These are phyloP conservation scores for Tetratostichococcus sp. DNA, from an alignment of 139 green algal genomes.

Conservation along the genomic window DNA sequence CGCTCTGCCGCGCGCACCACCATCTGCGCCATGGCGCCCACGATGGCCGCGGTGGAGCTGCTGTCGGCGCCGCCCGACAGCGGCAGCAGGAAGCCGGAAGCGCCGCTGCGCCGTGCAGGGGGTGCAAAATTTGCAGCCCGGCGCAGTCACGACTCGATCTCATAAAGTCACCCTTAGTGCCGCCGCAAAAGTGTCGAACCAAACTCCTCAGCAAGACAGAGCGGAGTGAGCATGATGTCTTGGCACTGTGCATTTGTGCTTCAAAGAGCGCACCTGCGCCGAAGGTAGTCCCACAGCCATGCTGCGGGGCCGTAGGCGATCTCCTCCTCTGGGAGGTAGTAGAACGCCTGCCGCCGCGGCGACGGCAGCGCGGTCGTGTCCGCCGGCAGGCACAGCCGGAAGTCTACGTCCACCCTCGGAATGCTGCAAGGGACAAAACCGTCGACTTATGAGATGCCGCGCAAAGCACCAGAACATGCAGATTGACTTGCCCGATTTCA, in stretches of 20 bases:
- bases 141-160: no score
- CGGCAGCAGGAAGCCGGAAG: constrained; percentile 86
- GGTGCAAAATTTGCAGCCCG: no score
- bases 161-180: no score
- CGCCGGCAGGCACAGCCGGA: constrained; percentile 33
- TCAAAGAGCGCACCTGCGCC: no score
- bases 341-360: constrained; percentile 5
- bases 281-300: constrained; percentile 98
- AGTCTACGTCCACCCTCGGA: constrained; percentile 47
- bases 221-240: neutral
- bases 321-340: constrained; percentile 79
- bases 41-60: constrained; percentile 81
- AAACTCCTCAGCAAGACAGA: no score
- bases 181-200: no score
- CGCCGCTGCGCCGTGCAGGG: constrained; percentile 71
- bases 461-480: no score
- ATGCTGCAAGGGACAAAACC: constrained; percentile 21
- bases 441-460: no score
- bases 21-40: constrained; percentile 95
- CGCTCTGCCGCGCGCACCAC: constrained; percentile 8
- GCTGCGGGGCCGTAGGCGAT: constrained; percentile 88
- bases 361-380: constrained; percentile 22
- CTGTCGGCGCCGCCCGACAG: constrained; percentile 85
- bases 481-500: no score
- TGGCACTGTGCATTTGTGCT: no score